Conservation (phyloP, 768 basidiomycete species). For the Serendipita sp. region DNA sequence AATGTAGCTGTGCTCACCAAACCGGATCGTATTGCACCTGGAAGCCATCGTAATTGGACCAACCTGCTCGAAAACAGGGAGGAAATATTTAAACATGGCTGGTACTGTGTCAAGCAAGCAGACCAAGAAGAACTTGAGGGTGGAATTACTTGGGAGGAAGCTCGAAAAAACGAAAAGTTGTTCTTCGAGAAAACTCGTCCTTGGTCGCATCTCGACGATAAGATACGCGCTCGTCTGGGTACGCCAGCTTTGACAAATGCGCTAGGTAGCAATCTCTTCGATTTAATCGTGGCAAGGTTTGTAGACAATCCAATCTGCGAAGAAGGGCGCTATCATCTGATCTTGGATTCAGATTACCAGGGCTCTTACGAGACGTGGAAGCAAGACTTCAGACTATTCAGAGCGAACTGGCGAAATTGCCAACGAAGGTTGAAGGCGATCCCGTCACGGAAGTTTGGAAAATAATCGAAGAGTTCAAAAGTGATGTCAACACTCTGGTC, state of each 20-base stretch:
- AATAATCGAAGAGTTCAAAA: constrained; percentile 32
- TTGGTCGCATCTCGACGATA: constrained; percentile 8
- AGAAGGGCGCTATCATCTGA: not conserved
- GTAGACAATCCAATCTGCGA: not conserved
- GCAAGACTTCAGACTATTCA: constrained; percentile 28
- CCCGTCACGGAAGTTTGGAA: constrained; percentile 41
- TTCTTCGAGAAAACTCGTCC: constrained; percentile 30
- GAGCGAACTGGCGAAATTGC: constrained; percentile 22
- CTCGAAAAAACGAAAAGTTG: constrained; percentile 37
- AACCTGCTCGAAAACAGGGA: constrained; percentile 8
- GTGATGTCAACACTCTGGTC: constrained; percentile 29
- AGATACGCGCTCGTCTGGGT: not conserved
- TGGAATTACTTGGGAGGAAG: constrained; percentile 43
- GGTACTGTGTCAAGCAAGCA: constrained; percentile 45
- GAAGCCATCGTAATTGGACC: constrained; percentile 43
- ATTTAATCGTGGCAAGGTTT: constrained; percentile 28
- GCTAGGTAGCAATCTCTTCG: constrained; percentile 44
- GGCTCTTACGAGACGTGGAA: constrained; percentile 44
- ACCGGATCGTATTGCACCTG: constrained; percentile 46
- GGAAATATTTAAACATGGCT: constrained; percentile 32
- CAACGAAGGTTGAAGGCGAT: constrained; percentile 38
- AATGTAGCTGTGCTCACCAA: constrained; percentile 60
- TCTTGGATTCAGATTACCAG: constrained; percentile 35
- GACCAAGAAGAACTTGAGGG: constrained; percentile 33
- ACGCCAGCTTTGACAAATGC: constrained; percentile 29